Conservation (phyloP, 306 rosid genomes). For the Medicago ruthenica region DNA sequence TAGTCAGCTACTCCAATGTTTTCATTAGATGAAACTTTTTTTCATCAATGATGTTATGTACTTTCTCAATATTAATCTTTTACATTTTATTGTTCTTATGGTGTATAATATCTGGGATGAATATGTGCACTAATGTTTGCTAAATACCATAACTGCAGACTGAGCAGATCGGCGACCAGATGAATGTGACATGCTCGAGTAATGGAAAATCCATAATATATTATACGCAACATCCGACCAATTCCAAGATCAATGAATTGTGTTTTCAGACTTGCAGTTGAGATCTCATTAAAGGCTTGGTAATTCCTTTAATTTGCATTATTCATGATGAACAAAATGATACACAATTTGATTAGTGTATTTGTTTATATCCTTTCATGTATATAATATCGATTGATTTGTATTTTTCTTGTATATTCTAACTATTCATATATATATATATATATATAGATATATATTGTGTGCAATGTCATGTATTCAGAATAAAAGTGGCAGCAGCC, state of each 20-base stretch:
- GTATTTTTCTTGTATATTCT: too few species aligned
- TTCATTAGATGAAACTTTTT: too few species aligned
- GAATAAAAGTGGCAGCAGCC: too few species aligned
- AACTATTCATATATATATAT: too few species aligned
- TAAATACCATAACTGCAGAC: constrained; percentile 59
- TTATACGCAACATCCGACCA: constrained; percentile 49
- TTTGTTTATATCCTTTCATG: constrained; percentile 22
- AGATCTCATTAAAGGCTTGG: constrained; percentile 39
- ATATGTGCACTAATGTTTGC: not conserved
- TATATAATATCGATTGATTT: too few species aligned
- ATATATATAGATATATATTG: too few species aligned
- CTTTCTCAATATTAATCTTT: too few species aligned
- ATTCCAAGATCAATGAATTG: constrained; percentile 66
- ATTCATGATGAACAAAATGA: not conserved
- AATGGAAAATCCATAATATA: constrained; percentile 65
- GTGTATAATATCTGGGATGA: too few species aligned
- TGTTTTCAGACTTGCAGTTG: constrained; percentile 74
- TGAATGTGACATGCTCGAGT: constrained; percentile 76
- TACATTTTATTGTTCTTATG: too few species aligned
- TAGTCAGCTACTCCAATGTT: too few species aligned
- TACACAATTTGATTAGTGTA: constrained; percentile 2
- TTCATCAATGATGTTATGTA: too few species aligned
- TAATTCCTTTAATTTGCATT: not conserved
- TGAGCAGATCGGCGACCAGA: constrained; percentile 67
- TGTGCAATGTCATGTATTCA: too few species aligned